Percentiles rank a stretch among this genome's conserved stretches.
Evolutionary conservation across 2,329 filamentous ascomycete species (phyloP).

Genomic region (Diaporthe vexans): DNA sequence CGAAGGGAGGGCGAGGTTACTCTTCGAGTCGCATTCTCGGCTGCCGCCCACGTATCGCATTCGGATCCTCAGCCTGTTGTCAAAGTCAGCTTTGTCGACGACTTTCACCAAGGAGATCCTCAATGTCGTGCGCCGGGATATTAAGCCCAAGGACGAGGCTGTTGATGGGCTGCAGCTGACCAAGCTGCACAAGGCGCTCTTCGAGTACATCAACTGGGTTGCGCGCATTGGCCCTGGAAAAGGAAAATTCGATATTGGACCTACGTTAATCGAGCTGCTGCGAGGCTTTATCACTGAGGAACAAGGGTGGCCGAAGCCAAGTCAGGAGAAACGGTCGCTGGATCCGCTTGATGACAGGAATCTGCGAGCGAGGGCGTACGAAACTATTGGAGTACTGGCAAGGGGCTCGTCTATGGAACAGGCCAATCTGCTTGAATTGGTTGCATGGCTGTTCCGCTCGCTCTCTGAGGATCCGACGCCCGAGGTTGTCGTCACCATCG

Average conservation of each 20-base stretch:
- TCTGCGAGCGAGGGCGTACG: constrained; percentile 86
- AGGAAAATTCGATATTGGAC: constrained; percentile 75
- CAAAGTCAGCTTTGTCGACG: constrained; percentile 82
- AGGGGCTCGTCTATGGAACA: constrained; percentile 72
- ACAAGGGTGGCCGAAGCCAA: constrained; percentile 84
- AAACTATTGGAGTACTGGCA: constrained; percentile 87
- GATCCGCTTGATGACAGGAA: constrained; percentile 70
- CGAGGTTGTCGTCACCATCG: constrained; percentile 87
- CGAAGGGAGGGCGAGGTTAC: constrained; percentile 68
- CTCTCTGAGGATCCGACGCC: constrained; percentile 83
- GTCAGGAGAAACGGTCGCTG: constrained; percentile 44
- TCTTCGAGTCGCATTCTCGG: constrained; percentile 83
- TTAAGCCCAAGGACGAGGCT: constrained; percentile 45
- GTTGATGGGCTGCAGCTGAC: constrained; percentile 78
- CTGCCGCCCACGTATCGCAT: constrained; percentile 81
- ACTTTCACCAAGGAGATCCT: constrained; percentile 76
- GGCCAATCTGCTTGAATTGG: constrained; percentile 67
- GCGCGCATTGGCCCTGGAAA: constrained; percentile 77
- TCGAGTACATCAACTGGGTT: constrained; percentile 89
- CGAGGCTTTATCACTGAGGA: constrained; percentile 77
- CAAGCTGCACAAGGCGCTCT: constrained; percentile 85
- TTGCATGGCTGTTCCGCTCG: constrained; percentile 85
- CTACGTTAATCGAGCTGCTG: constrained; percentile 77
- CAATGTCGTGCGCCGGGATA: constrained; percentile 78
- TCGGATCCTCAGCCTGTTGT: constrained; percentile 80